Evolutionary conservation across 768 basidiomycete genomes (phyloP).

Genomic region (Harrya chromipes): DNA sequence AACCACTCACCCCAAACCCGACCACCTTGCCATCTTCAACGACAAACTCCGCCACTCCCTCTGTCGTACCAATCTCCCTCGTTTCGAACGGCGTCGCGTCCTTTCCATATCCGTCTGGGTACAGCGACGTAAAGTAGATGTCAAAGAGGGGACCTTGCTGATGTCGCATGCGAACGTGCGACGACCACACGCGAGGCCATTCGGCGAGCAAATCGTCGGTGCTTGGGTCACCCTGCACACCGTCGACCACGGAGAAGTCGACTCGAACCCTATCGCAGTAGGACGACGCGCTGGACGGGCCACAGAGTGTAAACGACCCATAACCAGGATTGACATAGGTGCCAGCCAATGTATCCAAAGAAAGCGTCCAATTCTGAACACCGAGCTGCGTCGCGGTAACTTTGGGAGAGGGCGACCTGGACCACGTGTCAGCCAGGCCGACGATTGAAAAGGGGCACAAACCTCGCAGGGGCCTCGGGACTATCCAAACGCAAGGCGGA

Average conservation of each 20-base stretch:
- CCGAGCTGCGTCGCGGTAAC: not conserved
- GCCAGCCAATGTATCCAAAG: slow-evolving; percentile 32
- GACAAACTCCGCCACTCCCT: slow-evolving; percentile 22
- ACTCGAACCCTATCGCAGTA: slow-evolving; percentile 23
- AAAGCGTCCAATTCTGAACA: not conserved
- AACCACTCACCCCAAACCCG: slow-evolving; percentile 28
- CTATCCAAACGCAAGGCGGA: slow-evolving; percentile 15
- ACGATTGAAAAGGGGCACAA: not conserved
- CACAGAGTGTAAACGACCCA: slow-evolving; percentile 36
- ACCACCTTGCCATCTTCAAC: slow-evolving; percentile 25
- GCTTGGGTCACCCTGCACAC: not conserved
- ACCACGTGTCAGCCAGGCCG: not conserved
- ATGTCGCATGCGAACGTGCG: slow-evolving; percentile 35
- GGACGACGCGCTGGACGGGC: slow-evolving; percentile 19
- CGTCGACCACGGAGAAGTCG: slow-evolving; percentile 31
- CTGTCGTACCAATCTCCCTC: not conserved
- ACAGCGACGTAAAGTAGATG: slow-evolving; percentile 25
- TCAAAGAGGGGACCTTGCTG: slow-evolving; percentile 19
- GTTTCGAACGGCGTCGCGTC: slow-evolving; percentile 34
- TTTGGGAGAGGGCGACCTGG: not conserved
- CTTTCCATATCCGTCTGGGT: slow-evolving; percentile 37
- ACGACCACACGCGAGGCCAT: slow-evolving; percentile 34
- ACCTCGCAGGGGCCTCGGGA: slow-evolving; percentile 2
- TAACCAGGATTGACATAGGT: slow-evolving; percentile 39
- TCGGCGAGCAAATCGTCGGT: slow-evolving; percentile 25